Evolutionary conservation across 179 eudicot genomes (phyloP), one percentile per base, ranked within the genome.

Genomic region (Gypsophila paniculata): DNA sequence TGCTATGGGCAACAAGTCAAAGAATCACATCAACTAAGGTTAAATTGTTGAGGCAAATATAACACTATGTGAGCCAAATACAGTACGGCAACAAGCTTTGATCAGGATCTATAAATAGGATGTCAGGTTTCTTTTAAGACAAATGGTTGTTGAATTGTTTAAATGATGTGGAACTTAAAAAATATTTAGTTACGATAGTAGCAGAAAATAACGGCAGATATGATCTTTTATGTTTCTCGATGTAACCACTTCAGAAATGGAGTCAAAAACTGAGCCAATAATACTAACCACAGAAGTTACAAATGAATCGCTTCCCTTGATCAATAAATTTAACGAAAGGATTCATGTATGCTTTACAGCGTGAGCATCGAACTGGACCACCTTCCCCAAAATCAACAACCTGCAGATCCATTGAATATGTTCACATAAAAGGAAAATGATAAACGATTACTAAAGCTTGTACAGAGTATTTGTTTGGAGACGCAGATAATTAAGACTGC

Each of bases 321-420:
- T 93, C 98, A 73, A 89, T 86, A 76, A 93, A 93, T 82, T 82
- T 93, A 87, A 93, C 77, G 78, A 91, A 91, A 22, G 98, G 98
- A 76, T 93, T 93, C 51, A 93, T 87, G 80, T 93, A 93, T 75
- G 91, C 98, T 85, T 93, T 93, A 88, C 98, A 93, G 63, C 96
- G 98, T 69, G 96, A 89, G 76, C 98, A 91, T 62, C 98, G 89
- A 72, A 93, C 93, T 74, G 98, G 98, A 70, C 98, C 98, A 81
- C 88, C 79, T 82, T 93, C 98, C 42, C 97, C 97, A 79, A 93
- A 93, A 87, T 93, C 97, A 74, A 93, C 98, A 63, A 91, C 77
- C 98, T 93, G 84, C 49, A 78, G 62, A 51, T 39, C 73, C 70
- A 79, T 42, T 22, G 48, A 63, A 38, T 52, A 34, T 19, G 42